These are phyloP conservation scores for Blastomyces silverae DNA, from an alignment of 2,329 filamentous ascomycete species.

Conservation along the genomic window DNA sequence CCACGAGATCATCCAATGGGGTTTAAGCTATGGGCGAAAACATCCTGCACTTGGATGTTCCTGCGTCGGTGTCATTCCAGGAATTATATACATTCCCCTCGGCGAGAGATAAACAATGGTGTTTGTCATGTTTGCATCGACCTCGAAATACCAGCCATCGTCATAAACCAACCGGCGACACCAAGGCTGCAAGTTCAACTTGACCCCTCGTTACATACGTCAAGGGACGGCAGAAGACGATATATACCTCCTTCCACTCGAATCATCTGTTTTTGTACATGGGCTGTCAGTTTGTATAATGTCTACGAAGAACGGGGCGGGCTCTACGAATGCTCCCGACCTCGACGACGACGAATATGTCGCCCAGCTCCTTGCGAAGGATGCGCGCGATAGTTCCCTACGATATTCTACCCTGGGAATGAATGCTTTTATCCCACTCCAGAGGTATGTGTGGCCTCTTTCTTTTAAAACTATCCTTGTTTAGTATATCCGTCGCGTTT, in stretches of 20 bases:
- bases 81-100: not conserved
- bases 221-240: not conserved
- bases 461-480: not conserved
- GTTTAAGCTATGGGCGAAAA: not conserved
- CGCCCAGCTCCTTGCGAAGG: slow-evolving; percentile 68
- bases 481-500: slow-evolving; percentile 7
- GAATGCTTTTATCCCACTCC: slow-evolving; percentile 54
- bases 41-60: not conserved
- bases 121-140: slow-evolving; percentile 10
- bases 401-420: slow-evolving; percentile 70
- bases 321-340: slow-evolving; percentile 2
- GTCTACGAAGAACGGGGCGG: slow-evolving; percentile 9
- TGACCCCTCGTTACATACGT: not conserved
- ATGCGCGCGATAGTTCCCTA: slow-evolving; percentile 66
- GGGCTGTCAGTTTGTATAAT: slow-evolving; percentile 4
- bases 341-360: slow-evolving; percentile 63
- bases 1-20: not conserved
- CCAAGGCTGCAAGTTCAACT: not conserved
- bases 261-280: not conserved
- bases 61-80: not conserved
- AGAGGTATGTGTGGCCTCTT: slow-evolving; percentile 39
- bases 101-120: not conserved
- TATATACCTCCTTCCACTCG: not conserved
- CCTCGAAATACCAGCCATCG: not conserved
- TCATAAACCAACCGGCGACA: not conserved